phyloP scores from a whole-genome alignment of 2,329 filamentous ascomycete species.

The Amesomyces nigricolor region DNA sequence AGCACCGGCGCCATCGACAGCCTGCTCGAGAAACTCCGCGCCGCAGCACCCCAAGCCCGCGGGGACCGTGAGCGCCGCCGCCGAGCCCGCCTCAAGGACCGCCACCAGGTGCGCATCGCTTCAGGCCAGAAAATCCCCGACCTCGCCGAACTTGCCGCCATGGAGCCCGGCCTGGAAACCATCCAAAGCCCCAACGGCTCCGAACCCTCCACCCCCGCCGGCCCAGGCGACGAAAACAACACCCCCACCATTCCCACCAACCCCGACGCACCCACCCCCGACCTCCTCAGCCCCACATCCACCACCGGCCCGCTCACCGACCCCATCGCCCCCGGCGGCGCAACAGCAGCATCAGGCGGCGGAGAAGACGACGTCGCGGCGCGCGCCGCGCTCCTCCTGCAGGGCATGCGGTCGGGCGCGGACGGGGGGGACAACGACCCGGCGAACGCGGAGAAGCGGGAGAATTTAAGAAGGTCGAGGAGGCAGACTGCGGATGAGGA shows the following conservation, averaged over 20 bases:
- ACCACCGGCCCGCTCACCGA: conserved; percentile 29
- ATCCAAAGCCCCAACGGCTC: conserved; percentile 30
- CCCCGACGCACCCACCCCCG: conserved; percentile 44
- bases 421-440: conserved; percentile 53
- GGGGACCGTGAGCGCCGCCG: conserved; percentile 86
- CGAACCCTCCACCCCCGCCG: conserved; percentile 28
- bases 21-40: conserved; percentile 87
- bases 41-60: conserved; percentile 81
- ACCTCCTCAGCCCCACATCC: conserved; percentile 35
- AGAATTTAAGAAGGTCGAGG: conserved; percentile 54
- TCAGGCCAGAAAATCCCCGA: conserved; percentile 87
- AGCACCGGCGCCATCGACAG: conserved; percentile 93
- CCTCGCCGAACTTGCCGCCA: conserved; percentile 43
- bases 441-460: conserved; percentile 49
- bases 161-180: conserved; percentile 27
- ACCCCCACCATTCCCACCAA: conserved; percentile 37
- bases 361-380: conserved; percentile 72
- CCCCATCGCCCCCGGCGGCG: neutral
- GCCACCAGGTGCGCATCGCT: conserved; percentile 82
- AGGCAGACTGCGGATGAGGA: conserved; percentile 77
- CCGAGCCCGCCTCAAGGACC: conserved; percentile 81
- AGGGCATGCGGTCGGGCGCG: conserved; percentile 65
- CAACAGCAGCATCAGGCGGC: conserved; percentile 20
- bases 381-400: conserved; percentile 74
- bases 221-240: conserved; percentile 41